Evolutionary conservation across 176 grass and related monocot species (phyloP).

Genomic region (Secale cereale): DNA sequence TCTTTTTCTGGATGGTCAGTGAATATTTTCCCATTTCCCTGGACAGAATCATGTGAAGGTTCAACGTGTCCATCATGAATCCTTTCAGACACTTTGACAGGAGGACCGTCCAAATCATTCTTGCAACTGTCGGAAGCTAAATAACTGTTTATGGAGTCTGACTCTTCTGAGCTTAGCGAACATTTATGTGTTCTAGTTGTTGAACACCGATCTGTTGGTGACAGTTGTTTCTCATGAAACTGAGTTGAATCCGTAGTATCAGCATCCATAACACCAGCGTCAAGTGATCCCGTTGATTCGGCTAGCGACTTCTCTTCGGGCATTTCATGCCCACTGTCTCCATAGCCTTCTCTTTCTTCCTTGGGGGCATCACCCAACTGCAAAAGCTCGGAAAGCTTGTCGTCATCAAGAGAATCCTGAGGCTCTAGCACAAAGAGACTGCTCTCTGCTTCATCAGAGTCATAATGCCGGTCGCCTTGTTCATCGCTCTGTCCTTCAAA

Average conservation of each 20-base stretch:
- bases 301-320: constrained; percentile 36
- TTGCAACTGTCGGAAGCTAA: background rate
- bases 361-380: constrained; percentile 20
- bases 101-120: background rate
- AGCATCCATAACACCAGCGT: background rate
- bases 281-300: constrained; percentile 49
- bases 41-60: background rate
- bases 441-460: constrained; percentile 96
- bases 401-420: constrained; percentile 35
- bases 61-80: background rate
- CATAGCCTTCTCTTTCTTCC: constrained; percentile 28
- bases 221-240: constrained; percentile 16
- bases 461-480: constrained; percentile 42
- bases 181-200: constrained; percentile 16
- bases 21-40: background rate
- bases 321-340: constrained; percentile 30
- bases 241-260: constrained; percentile 31
- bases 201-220: constrained; percentile 32
- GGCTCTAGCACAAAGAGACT: constrained; percentile 33
- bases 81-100: background rate
- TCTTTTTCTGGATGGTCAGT: background rate
- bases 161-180: constrained; percentile 35
- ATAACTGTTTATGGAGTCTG: constrained; percentile 15
- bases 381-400: constrained; percentile 10
- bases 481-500: constrained; percentile 32